Percentiles rank a stretch among this genome's conserved stretches.
Evolutionary conservation across 192 early-diverging fungal genomes (phyloP).

Genomic region (Nowakowskiella sp.): DNA sequence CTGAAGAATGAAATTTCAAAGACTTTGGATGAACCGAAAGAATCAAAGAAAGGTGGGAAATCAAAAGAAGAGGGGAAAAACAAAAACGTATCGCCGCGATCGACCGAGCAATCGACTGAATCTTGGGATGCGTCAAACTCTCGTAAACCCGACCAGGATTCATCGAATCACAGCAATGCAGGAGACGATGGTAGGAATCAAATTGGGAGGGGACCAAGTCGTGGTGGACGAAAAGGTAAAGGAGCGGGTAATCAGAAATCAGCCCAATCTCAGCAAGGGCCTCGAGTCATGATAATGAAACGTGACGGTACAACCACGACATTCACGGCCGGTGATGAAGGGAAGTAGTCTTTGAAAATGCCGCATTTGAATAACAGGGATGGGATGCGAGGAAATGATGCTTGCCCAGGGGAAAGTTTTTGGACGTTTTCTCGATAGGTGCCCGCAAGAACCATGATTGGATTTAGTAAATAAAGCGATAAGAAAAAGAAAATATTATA

Average conservation of each 20-base stretch:
- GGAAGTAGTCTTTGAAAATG: too few relatives aligned
- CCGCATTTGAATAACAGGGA: too few relatives aligned
- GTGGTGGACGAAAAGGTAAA: not conserved
- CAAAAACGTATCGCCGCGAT: constrained; percentile 10
- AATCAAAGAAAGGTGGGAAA: not conserved
- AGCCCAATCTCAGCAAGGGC: constrained; percentile 4
- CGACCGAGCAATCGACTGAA: not conserved
- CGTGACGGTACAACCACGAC: constrained; percentile 25
- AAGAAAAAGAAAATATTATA: too few relatives aligned
- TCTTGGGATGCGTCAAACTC: not conserved
- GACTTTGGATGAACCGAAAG: not conserved
- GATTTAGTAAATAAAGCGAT: too few relatives aligned
- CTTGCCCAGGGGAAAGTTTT: too few relatives aligned
- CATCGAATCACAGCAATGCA: not conserved
- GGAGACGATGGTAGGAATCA: not conserved
- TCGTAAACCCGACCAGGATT: not conserved
- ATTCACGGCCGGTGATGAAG: constrained; percentile 14
- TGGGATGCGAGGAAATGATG: too few relatives aligned
- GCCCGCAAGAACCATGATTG: too few relatives aligned
- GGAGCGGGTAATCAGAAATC: not conserved
- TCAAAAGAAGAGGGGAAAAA: constrained; percentile 10
- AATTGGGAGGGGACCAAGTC: not conserved
- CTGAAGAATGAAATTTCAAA: not conserved
- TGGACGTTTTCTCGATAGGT: too few relatives aligned
- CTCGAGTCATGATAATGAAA: constrained; percentile 17